These are phyloP conservation scores for Closterium sp. DNA, from an alignment of 139 green algal genomes.

Conservation along the genomic window DNA sequence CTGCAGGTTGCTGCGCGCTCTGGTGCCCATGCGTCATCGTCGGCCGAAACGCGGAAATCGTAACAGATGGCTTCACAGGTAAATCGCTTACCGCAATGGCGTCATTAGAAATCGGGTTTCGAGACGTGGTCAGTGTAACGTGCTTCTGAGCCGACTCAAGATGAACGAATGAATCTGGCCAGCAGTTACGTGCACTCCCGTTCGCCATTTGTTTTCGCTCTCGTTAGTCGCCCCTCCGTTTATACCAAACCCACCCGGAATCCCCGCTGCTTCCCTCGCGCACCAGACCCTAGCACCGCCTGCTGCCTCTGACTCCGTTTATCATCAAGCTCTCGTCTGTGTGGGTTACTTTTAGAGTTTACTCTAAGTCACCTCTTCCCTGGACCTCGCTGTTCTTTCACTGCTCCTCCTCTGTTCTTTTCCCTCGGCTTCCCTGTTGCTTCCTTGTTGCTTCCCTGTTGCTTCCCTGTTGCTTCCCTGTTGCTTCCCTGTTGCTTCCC, in stretches of 20 bases:
- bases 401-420: not conserved
- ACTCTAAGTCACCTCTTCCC: not conserved
- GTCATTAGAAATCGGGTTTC: no score
- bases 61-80: slow-evolving; percentile 20
- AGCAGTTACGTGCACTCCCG: no score
- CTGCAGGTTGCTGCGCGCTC: slow-evolving; percentile 3
- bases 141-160: no score
- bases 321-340: not conserved
- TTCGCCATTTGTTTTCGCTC: no score
- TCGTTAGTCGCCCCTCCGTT: not conserved
- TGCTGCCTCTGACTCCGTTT: not conserved
- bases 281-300: not conserved
- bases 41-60: slow-evolving; percentile 14
- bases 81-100: not conserved
- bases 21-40: slow-evolving; percentile 25
- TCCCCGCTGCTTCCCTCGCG: not conserved
- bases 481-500: not conserved
- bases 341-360: not conserved
- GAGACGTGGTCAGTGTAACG: no score
- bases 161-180: no score
- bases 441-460: no score
- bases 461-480: not conserved
- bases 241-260: not conserved
- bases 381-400: not conserved
- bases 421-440: no score